Base-by-base conservation (phyloP, 75 land plant species). In the Adiantum capillusveneris region DNA sequence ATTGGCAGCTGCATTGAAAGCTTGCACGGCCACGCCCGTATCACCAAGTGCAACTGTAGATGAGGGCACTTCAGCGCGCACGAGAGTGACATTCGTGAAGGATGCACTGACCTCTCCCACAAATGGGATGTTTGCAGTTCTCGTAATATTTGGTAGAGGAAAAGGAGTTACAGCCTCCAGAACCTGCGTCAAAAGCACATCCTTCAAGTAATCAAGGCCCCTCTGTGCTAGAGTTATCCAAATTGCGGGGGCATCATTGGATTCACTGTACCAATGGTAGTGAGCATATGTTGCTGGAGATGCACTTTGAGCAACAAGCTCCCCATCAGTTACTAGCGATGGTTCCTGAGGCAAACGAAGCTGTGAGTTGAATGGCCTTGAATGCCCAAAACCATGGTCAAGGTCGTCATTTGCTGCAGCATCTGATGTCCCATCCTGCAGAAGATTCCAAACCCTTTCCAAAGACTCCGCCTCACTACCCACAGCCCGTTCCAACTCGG, bases 161-260 rank as follows among this genome's bases (percentile, higher is more conserved):
- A 87, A 75, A 12, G 83, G 78, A 49, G 75, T 72, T 0, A 90
- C 37, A 5, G 81, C 60, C 18, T 78, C 60, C 20, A 81, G 46
- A 0, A 87, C 87, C 20, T 72, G 50, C 7, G 68, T 29, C 1
- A 90, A 65, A 25, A 90, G 46, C 11, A 87, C 59, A 28, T 75
- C 77, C 70, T 81, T 84, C 25, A 58, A 59, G 37, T 84, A 87
- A 25, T 59, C 66, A 21, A 87, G 71, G 25, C 96, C 96, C 37
- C 69, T 66, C 13, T 78, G 51, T 1, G 88, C 84, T 29, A 90
- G 39, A 5, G 66, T 60, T 13, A 70, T 70, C 5, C 75, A 75
- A 16, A 84, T 77, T 55, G 24, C 37, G 9, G 37, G 37, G 9
- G 9, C 37, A 34, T 34, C 37, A 34, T 34, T 9, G 9, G 37